A percentile compares a stretch with the other conserved stretches of the same genome.
Evolutionary conservation across 2,329 filamentous ascomycete species (phyloP).

Genomic region (Sporothrix brunneoviolacea): DNA sequence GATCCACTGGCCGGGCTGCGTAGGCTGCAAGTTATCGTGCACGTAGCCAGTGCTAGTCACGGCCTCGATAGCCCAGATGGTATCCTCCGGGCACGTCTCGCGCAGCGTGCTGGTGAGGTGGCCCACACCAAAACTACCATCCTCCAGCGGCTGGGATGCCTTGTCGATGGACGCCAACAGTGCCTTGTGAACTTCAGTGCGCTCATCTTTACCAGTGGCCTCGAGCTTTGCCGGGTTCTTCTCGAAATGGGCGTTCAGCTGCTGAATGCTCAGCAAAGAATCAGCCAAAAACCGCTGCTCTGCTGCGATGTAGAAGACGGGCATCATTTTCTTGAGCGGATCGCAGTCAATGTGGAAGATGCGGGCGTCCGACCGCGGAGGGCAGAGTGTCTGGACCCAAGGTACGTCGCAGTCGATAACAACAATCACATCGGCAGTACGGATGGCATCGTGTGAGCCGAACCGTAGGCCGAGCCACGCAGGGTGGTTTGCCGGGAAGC

Average conservation of each 20-base stretch:
- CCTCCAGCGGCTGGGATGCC: constrained; percentile 48
- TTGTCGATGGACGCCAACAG: constrained; percentile 54
- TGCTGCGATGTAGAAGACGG: constrained; percentile 64
- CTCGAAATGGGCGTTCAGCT: constrained; percentile 59
- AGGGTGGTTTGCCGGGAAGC: constrained; percentile 65
- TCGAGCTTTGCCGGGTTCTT: constrained; percentile 35
- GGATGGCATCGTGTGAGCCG: constrained; percentile 66
- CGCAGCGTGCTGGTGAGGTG: constrained; percentile 33
- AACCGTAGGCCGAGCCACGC: constrained; percentile 65
- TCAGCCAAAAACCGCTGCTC: constrained; percentile 62
- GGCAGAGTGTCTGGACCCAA: constrained; percentile 76
- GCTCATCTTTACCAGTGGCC: constrained; percentile 42
- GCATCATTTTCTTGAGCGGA: constrained; percentile 64
- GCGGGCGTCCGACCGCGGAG: constrained; percentile 44
- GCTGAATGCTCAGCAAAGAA: constrained; percentile 56
- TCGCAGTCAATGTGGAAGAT: constrained; percentile 62
- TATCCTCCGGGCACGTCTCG: constrained; percentile 37
- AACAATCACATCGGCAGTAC: constrained; percentile 73
- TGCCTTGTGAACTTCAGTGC: constrained; percentile 52
- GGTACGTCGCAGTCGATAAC: constrained; percentile 87
- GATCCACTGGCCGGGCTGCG: constrained; percentile 44
- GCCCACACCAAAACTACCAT: constrained; percentile 55
- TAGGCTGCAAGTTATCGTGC: constrained; percentile 60
- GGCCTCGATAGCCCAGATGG: constrained; percentile 68
- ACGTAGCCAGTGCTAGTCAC: constrained; percentile 64